Base-by-base conservation (phyloP, 805 yeast genomes). In the Wickerhamiella azymoides region DNA sequence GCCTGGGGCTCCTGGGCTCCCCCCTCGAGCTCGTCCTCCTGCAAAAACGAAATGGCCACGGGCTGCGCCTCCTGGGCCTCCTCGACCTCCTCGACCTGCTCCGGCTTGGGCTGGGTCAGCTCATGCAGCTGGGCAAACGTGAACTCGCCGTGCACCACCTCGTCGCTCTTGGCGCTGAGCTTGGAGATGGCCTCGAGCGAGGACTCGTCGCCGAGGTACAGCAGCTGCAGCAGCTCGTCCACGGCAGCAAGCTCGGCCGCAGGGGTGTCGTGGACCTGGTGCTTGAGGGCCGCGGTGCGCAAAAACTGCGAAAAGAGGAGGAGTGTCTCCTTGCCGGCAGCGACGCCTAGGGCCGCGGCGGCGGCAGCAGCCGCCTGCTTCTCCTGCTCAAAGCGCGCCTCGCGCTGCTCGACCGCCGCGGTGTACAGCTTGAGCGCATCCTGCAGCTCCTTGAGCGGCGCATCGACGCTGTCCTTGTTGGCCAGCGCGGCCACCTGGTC, bases 401-500 rank as follows among this genome's bases (percentile, higher is more conserved):
- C 51, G 26, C 47, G 46, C 30, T 43, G 43, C 16, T 49, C 51
- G 6, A 26, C 44, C 24, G 51, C 52, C n/a, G 43, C 36, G 40
- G 46, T 47, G 52, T 59, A 58, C 13, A 55, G 39, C 13, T 49
- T 50, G 32, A 47, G 45, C 13, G 59, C 47, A 11, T 63, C 66
- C 24, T 47, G 52, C 37, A 63, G 53, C 40, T 64, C 67, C 48
- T 57, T 60, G 40, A 63, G 54, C 10, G 67, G 66, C 4, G 56
- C 59, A 35, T 57, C 57, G 18, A 63, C 68, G 26, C 37, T 27
- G 26, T 61, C 65, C 47, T 57, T 57, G 27, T 50, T 49, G 28
- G 51, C 51, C 39, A 64, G 48, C 8, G 68, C 66, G 6, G 57
- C 55, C 33, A 57, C 30, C 50, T 63, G 68, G 43, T 63, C 67